A percentile compares a stretch with the other conserved stretches of the same genome.
Evolutionary conservation across 2,329 filamentous ascomycete genomes (phyloP).

Genomic region (Elsinoe perseae): DNA sequence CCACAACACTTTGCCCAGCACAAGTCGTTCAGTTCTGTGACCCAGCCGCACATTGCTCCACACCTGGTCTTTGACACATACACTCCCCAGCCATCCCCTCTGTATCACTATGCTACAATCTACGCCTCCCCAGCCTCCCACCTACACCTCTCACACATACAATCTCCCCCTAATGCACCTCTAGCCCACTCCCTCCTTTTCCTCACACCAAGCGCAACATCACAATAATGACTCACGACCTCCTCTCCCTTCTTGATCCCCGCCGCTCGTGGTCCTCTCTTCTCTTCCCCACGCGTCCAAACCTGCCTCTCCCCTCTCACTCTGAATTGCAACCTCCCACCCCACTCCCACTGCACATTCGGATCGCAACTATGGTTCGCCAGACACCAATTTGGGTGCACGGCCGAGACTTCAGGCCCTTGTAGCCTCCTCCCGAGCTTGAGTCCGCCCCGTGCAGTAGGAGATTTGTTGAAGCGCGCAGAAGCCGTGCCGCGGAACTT

Average conservation of each 20-base stretch:
- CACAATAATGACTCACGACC: conserved; percentile 90
- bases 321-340: conserved; percentile 65
- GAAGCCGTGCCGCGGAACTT: conserved; percentile 93
- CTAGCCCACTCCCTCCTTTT: conserved; percentile 81
- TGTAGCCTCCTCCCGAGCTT: conserved; percentile 52
- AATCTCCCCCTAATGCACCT: conserved; percentile 81
- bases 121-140: conserved; percentile 49
- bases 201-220: conserved; percentile 67
- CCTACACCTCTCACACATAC: conserved; percentile 75
- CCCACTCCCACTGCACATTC: conserved; percentile 92
- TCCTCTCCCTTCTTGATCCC: conserved; percentile 75
- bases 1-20: too few species aligned
- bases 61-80: too few species aligned
- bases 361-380: conserved; percentile 96
- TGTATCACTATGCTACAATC: background rate
- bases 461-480: conserved; percentile 58
- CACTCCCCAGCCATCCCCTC: background rate
- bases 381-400: conserved; percentile 92
- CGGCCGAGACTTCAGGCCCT: conserved; percentile 81
- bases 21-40: too few species aligned
- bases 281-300: conserved; percentile 33
- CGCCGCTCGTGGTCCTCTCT: conserved; percentile 30
- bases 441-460: conserved; percentile 20
- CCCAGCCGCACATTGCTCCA: too few species aligned
- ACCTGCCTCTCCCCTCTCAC: conserved; percentile 52